Conservation (phyloP, 768 basidiomycete genomes). For the Tulasnella sp. region DNA sequence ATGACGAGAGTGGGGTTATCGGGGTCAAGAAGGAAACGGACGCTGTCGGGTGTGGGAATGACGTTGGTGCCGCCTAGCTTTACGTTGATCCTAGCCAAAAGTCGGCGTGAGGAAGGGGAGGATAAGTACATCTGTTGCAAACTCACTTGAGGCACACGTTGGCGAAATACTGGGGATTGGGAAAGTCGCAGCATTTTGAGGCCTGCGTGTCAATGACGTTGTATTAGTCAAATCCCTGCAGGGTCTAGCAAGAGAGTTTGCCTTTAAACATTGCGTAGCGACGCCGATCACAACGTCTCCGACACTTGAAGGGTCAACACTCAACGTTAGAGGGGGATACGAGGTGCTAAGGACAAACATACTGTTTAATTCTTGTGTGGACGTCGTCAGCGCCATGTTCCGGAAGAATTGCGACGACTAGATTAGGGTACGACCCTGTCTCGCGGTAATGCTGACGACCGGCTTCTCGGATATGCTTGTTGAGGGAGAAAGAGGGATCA, state of each 20-base stretch:
- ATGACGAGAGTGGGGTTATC: conserved; percentile 67
- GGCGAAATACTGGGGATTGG: conserved; percentile 66
- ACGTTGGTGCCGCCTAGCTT: conserved; percentile 77
- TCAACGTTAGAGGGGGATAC: neutral
- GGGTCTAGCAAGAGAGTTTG: neutral
- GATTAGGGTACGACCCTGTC: conserved; percentile 34
- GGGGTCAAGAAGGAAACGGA: conserved; percentile 52
- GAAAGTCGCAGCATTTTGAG: neutral
- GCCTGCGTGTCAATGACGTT: conserved; percentile 28
- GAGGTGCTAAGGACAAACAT: conserved; percentile 23
- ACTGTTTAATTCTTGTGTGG: conserved; percentile 72
- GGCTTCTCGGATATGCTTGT: conserved; percentile 37
- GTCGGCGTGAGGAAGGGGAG: conserved; percentile 1
- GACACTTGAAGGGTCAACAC: conserved; percentile 36
- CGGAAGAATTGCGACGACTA: conserved; percentile 59
- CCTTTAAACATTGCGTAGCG: conserved; percentile 65
- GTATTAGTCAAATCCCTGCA: conserved; percentile 38
- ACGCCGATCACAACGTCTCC: conserved; percentile 64
- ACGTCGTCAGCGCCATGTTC: conserved; percentile 57
- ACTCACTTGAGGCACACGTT: conserved; percentile 64
- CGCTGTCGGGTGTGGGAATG: conserved; percentile 56
- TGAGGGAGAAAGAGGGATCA: neutral
- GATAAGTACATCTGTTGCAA: too few relatives aligned
- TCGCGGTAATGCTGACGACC: conserved; percentile 38
- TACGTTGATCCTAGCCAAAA: conserved; percentile 43